A percentile compares a stretch with the other conserved stretches of the same genome.
Conservation (phyloP, 305 asterid species). For the Solanum hybrid region DNA sequence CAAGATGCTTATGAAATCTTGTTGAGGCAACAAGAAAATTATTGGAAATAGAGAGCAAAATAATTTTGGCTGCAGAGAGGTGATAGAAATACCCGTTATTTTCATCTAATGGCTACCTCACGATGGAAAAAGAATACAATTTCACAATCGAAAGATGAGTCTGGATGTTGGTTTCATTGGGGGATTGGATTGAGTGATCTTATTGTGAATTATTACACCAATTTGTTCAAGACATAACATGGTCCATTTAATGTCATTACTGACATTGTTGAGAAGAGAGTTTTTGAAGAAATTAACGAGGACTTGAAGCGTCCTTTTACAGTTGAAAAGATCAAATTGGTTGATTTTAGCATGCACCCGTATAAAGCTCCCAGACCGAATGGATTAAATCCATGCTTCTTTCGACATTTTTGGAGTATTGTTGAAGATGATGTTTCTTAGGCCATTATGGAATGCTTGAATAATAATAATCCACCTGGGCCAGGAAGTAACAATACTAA, state of each 20-base stretch:
- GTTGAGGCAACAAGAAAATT: neutral
- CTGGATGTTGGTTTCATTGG: neutral
- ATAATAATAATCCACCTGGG: neutral
- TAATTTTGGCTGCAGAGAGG: neutral
- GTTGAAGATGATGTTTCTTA: neutral
- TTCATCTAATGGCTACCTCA: neutral
- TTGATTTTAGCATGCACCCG: neutral
- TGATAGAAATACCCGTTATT: neutral
- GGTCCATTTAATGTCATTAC: neutral
- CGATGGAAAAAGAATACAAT: neutral
- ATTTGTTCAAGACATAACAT: neutral
- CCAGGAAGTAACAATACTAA: neutral
- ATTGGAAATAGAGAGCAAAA: neutral
- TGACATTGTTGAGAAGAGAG: neutral
- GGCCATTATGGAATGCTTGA: neutral
- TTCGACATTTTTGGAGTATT: neutral
- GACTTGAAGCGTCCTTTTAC: neutral
- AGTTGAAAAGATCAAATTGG: neutral
- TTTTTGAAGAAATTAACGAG: neutral
- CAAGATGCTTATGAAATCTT: neutral
- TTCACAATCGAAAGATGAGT: neutral
- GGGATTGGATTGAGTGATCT: neutral
- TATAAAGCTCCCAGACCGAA: neutral
- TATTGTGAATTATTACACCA: neutral
- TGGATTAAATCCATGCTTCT: neutral